Evolutionary conservation across 495 filamentous ascomycete genomes (phyloP), one percentile per base, ranked within the genome.

Genomic region (Clohesyomyces aquaticus): DNA sequence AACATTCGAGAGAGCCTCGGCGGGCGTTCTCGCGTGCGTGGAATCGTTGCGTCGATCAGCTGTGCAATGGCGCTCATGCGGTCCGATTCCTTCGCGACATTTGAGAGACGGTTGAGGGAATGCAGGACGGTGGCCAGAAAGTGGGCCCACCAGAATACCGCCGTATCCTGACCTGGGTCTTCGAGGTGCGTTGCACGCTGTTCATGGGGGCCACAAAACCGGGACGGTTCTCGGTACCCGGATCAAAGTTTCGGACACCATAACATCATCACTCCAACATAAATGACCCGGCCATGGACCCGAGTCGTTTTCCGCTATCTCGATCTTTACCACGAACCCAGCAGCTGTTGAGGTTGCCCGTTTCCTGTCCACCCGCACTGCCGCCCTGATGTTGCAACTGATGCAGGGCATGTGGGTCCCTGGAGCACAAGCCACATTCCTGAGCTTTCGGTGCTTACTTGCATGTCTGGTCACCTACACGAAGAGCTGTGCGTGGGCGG

Each of bases 401-500:
- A 11, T 19, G 12, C 11, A 18, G 27, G 26, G 26, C n/a, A 35
- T 55, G 16, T 3, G 23, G 18, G 23, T 14, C 29, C 52, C 52
- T 11, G 12, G 12, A 19, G 52, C 52, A 42, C 26, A 55, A 26
- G 52, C 52, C 19, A 16, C 27, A 35, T 49, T 55, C 27, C 32
- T 58, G 14, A 69, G 81, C 27, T 77, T 76, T n/a, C n/a, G n/a
- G n/a, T n/a, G n/a, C n/a, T n/a, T n/a, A n/a, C n/a, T n/a, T n/a
- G n/a, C n/a, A n/a, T n/a, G n/a, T n/a, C n/a, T n/a, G n/a, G n/a
- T n/a, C n/a, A n/a, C n/a, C n/a, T n/a, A n/a, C n/a, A n/a, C n/a
- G n/a, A n/a, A n/a, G n/a, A n/a, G n/a, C n/a, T n/a, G n/a, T n/a
- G n/a, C n/a, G n/a, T n/a, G n/a, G n/a, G n/a, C n/a, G n/a, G n/a